phyloP scores from a whole-genome alignment of 176 grass and related monocot species.

The Hsuehochloa calcarea region DNA sequence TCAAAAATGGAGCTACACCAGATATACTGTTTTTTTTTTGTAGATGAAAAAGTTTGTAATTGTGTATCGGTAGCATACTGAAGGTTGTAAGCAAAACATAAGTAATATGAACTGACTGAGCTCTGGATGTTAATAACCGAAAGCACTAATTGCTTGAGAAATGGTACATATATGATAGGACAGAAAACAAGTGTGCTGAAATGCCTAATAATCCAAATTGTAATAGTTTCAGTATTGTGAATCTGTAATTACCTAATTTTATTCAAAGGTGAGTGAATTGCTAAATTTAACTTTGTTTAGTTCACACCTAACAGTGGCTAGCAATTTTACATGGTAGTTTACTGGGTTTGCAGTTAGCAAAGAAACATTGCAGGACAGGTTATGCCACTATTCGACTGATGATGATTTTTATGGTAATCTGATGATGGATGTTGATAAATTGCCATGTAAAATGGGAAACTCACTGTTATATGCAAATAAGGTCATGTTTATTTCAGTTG shows the following conservation, averaged over 20 bases:
- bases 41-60: background rate
- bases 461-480: background rate
- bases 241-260: background rate
- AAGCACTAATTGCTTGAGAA: background rate
- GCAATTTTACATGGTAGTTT: background rate
- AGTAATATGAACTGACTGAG: background rate
- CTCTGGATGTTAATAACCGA: background rate
- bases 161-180: background rate
- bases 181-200: background rate
- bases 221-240: background rate
- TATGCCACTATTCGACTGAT: constrained; percentile 12
- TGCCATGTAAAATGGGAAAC: background rate
- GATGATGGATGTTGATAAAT: constrained; percentile 4
- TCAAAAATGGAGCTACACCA: background rate
- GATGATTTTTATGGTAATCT: background rate
- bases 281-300: background rate
- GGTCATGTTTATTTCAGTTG: constrained; percentile 7
- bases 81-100: background rate
- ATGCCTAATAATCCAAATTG: background rate
- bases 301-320: background rate
- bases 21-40: background rate
- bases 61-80: background rate
- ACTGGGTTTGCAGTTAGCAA: background rate
- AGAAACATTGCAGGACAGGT: background rate
- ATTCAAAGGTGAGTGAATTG: background rate